Conservation (phyloP, 1,284 basidiomycete genomes). For the Meira miltonrushii region DNA sequence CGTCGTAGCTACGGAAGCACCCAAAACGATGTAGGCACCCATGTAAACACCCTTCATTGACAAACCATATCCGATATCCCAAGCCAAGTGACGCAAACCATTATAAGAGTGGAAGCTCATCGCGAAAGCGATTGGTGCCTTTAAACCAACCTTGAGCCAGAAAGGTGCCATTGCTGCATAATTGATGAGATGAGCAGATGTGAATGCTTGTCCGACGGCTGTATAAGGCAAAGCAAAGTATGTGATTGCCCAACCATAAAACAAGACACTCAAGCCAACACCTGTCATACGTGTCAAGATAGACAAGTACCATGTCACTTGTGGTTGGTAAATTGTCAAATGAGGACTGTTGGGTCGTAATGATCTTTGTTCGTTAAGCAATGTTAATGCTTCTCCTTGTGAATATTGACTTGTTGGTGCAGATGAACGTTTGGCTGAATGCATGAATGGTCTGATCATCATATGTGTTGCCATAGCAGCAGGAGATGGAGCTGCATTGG, state of each 20-base stretch:
- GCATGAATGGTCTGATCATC: too few relatives aligned
- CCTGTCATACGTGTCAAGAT: constrained; percentile 83
- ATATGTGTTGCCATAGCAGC: too few relatives aligned
- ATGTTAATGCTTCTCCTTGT: constrained; percentile 59
- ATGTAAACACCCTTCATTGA: constrained; percentile 42
- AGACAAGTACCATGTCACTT: constrained; percentile 77
- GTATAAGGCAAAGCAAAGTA: constrained; percentile 77
- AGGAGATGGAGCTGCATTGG: too few relatives aligned
- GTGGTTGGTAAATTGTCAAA: constrained; percentile 93
- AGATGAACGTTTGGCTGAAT: too few relatives aligned
- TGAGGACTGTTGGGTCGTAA: constrained; percentile 83
- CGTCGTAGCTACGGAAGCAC: constrained; percentile 27
- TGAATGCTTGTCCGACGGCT: constrained; percentile 59
- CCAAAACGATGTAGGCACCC: constrained; percentile 43
- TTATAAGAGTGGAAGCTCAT: constrained; percentile 75
- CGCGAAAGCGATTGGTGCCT: constrained; percentile 33
- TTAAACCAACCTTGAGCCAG: constrained; percentile 51
- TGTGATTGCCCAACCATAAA: constrained; percentile 81
- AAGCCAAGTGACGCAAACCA: constrained; percentile 81
- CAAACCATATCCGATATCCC: constrained; percentile 72
- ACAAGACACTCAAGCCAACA: constrained; percentile 60
- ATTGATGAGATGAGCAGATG: constrained; percentile 72
- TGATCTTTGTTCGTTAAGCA: constrained; percentile 81
- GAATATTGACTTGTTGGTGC: constrained; percentile 46
- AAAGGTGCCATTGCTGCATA: constrained; percentile 59